Conservation (phyloP, 768 basidiomycete species). For the Leccinum longicurvipes region DNA sequence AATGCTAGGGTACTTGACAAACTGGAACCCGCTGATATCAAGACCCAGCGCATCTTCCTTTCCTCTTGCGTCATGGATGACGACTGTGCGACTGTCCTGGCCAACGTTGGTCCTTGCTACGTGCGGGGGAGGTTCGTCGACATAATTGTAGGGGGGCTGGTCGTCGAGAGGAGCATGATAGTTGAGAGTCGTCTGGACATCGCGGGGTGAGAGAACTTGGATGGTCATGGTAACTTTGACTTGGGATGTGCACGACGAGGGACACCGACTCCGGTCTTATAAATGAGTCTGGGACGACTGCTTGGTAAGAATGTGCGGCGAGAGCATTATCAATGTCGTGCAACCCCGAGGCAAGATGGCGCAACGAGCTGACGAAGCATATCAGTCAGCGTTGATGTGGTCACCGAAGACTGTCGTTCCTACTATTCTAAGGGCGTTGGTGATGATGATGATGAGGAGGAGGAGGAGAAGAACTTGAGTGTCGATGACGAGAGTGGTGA, state of each 20-base stretch:
- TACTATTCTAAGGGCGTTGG: not conserved
- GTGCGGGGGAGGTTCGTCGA: slow-evolving; percentile 27
- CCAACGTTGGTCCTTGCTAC: slow-evolving; percentile 31
- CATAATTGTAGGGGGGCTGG: slow-evolving; percentile 36
- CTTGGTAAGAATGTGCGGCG: slow-evolving; percentile 2
- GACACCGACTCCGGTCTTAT: slow-evolving; percentile 11
- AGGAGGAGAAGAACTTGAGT: too few species aligned
- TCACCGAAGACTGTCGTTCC: too few species aligned
- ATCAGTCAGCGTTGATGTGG: slow-evolving; percentile 7
- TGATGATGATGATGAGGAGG: not conserved
- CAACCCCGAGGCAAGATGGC: slow-evolving; percentile 4
- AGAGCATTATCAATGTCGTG: not conserved
- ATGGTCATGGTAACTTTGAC: slow-evolving; percentile 13
- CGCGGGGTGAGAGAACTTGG: slow-evolving; percentile 28
- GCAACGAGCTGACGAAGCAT: slow-evolving; percentile 11
- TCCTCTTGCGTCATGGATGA: slow-evolving; percentile 34
- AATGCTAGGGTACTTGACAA: slow-evolving; percentile 29
- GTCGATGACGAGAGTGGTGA: not conserved
- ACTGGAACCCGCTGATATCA: slow-evolving; percentile 46
- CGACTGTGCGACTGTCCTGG: slow-evolving; percentile 11
- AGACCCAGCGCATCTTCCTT: slow-evolving; percentile 28
- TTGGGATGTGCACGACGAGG: too few species aligned
- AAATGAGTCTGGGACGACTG: not conserved
- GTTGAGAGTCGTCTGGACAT: slow-evolving; percentile 38
- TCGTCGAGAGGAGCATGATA: slow-evolving; percentile 29